These are phyloP conservation scores for Adiantum capillusveneris DNA, from an alignment of 75 land plant genomes.

Conservation along the genomic window DNA sequence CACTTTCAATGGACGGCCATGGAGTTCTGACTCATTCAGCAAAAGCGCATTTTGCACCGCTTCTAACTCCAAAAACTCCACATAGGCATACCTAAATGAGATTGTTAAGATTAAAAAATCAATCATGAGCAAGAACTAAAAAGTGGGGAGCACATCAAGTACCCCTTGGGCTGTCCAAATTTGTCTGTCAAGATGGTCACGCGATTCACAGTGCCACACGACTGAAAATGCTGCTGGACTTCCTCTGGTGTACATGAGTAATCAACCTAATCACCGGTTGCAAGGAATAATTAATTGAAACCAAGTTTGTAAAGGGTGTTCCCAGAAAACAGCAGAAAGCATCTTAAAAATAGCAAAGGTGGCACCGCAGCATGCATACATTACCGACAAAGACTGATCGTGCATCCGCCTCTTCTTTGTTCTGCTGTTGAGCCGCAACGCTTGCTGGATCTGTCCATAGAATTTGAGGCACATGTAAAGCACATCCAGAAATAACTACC, in stretches of 20 bases:
- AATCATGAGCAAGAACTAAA: neutral
- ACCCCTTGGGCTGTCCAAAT: conserved; percentile 91
- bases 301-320: no score
- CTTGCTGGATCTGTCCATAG: conserved; percentile 34
- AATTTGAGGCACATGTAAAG: neutral
- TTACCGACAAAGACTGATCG: conserved; percentile 91
- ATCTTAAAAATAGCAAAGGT: neutral
- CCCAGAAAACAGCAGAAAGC: no score
- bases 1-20: conserved; percentile 89
- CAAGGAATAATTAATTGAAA: no score
- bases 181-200: conserved; percentile 96
- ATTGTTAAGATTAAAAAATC: neutral
- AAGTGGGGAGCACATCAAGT: neutral
- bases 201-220: conserved; percentile 94
- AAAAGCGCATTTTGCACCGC: conserved; percentile 86
- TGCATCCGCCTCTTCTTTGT: conserved; percentile 85
- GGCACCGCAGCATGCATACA: conserved; percentile 33
- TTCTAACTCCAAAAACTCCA: conserved; percentile 84
- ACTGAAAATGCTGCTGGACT: conserved; percentile 97
- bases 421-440: conserved; percentile 59
- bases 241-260: conserved; percentile 95
- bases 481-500: neutral
- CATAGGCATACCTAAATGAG: conserved; percentile 66
- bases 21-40: conserved; percentile 86
- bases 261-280: conserved; percentile 86